Percentiles rank a stretch among this genome's conserved stretches.
These are phyloP conservation scores for Russula lepida DNA, from an alignment of 768 basidiomycete genomes.

Conservation along the genomic window DNA sequence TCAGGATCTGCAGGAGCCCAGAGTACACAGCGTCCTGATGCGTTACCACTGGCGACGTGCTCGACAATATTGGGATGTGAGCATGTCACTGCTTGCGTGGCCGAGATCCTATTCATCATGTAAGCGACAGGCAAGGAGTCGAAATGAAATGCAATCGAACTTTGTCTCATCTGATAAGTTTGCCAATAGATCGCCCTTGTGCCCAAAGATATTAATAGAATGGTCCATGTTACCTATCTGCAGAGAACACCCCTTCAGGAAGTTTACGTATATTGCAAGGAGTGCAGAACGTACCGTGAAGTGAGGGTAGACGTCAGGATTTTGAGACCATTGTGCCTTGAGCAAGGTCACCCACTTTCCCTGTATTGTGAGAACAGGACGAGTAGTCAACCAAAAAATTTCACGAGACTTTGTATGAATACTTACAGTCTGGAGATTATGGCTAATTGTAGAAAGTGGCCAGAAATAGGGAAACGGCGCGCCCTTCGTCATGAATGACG, in stretches of 20 bases:
- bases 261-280: background rate
- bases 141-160: conserved; percentile 36
- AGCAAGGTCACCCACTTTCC: conserved; percentile 77
- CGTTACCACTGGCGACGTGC: conserved; percentile 71
- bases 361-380: conserved; percentile 31
- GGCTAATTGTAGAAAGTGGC: conserved; percentile 54
- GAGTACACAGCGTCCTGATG: conserved; percentile 66
- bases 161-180: conserved; percentile 44
- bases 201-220: conserved; percentile 63
- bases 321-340: conserved; percentile 69
- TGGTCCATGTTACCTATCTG: conserved; percentile 78
- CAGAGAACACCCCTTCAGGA: background rate
- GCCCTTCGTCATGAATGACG: conserved; percentile 39
- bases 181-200: conserved; percentile 67
- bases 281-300: conserved; percentile 51
- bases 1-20: conserved; percentile 50
- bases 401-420: background rate
- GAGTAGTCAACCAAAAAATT: background rate
- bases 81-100: conserved; percentile 85
- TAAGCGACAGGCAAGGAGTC: background rate
- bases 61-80: conserved; percentile 72
- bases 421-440: conserved; percentile 76
- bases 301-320: conserved; percentile 74
- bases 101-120: conserved; percentile 48
- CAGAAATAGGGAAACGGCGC: conserved; percentile 50